phyloP scores from a whole-genome alignment of 2,329 filamentous ascomycete species.

The Cercospora nicotianae region DNA sequence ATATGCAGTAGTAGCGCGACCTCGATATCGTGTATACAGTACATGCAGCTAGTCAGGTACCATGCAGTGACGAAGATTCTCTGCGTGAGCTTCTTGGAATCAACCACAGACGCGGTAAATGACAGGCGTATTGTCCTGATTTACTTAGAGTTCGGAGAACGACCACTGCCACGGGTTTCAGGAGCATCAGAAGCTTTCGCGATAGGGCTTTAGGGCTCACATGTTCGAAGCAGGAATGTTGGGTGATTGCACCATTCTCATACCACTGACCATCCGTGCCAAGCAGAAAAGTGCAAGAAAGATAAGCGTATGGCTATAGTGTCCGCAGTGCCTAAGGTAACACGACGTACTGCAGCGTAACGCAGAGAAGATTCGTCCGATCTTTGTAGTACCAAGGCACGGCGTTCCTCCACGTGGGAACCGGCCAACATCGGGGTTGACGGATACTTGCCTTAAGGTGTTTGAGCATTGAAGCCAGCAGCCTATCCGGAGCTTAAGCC shows the following conservation, averaged over 20 bases:
- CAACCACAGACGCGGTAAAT: not conserved
- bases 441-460: not conserved
- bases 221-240: not conserved
- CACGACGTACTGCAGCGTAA: not conserved
- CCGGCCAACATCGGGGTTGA: slow-evolving; percentile 5
- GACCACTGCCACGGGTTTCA: not conserved
- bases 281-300: not conserved
- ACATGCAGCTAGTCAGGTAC: not conserved
- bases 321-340: not conserved
- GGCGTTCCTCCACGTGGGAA: not conserved
- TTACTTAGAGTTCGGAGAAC: not conserved
- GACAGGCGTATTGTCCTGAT: not conserved
- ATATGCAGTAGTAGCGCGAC: not conserved
- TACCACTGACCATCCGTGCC: not conserved
- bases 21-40: not conserved
- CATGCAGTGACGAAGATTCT: not conserved
- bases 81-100: not conserved
- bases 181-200: not conserved
- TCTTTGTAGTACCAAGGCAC: not conserved
- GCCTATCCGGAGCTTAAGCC: not conserved
- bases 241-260: not conserved
- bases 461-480: not conserved
- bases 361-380: not conserved
- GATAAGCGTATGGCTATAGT: not conserved
- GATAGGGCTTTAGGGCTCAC: not conserved